A percentile compares a stretch with the other conserved stretches of the same genome.
phyloP scores from a whole-genome alignment of 1,284 basidiomycete species.

The Phlebopus sp. region DNA sequence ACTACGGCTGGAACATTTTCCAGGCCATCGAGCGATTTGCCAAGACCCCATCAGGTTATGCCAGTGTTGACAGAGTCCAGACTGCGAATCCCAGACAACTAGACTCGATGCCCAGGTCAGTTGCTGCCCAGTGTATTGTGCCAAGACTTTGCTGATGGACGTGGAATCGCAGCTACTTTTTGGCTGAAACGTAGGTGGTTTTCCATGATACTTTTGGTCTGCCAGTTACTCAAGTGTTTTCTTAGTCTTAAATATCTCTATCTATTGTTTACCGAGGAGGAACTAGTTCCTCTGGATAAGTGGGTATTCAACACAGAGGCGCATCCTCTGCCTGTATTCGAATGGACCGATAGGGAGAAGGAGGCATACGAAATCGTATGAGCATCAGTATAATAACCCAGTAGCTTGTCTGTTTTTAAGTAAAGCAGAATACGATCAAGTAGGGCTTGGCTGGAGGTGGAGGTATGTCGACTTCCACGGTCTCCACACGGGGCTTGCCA shows the following conservation, averaged over 20 bases:
- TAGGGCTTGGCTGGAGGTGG: no score
- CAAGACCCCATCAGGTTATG: constrained; percentile 55
- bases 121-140: constrained; percentile 1
- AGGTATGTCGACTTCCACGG: no score
- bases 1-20: constrained; percentile 77
- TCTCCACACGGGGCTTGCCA: no score
- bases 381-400: neutral
- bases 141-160: neutral
- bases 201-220: constrained; percentile 8
- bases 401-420: neutral
- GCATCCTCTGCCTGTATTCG: constrained; percentile 74
- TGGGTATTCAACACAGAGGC: constrained; percentile 90
- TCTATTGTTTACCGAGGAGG: constrained; percentile 57
- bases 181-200: constrained; percentile 60
- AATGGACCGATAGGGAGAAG: constrained; percentile 55
- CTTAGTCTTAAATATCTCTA: constrained; percentile 67
- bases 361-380: constrained; percentile 33
- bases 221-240: neutral
- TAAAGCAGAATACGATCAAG: no score
- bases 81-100: constrained; percentile 31
- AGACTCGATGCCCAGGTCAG: constrained; percentile 70
- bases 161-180: constrained; percentile 52
- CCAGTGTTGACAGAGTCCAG: constrained; percentile 53
- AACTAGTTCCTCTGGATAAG: constrained; percentile 59
- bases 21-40: constrained; percentile 62